Evolutionary conservation across 2,329 filamentous ascomycete genomes (phyloP).

Genomic region (Cryphonectria naterciae): DNA sequence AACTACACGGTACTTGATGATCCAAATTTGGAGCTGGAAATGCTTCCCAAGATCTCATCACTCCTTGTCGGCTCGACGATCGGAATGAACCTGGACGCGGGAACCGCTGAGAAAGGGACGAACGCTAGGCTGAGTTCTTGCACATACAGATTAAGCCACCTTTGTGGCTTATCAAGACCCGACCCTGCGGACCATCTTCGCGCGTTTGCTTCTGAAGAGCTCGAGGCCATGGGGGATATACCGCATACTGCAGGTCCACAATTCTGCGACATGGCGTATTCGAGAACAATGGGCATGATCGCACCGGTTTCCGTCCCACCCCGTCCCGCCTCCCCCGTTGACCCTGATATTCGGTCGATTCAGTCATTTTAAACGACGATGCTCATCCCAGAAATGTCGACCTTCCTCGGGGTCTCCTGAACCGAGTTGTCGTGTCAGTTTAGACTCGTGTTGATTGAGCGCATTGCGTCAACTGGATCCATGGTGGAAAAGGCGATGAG

Average conservation of each 20-base stretch:
- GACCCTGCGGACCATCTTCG: not conserved
- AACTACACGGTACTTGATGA: slow-evolving; percentile 3
- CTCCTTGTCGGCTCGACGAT: slow-evolving; percentile 6
- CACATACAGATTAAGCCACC: not conserved
- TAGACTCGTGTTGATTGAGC: not conserved
- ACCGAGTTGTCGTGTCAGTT: slow-evolving; percentile 5
- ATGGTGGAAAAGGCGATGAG: not conserved
- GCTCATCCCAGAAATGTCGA: not conserved
- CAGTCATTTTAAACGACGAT: slow-evolving; percentile 11
- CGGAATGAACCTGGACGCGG: slow-evolving; percentile 3
- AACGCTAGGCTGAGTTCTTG: slow-evolving; percentile 2
- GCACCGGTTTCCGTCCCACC: not conserved
- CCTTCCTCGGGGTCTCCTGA: not conserved
- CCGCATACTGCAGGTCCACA: not conserved
- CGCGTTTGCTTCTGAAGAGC: not conserved
- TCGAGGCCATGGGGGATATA: not conserved
- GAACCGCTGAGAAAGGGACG: not conserved
- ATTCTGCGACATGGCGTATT: not conserved
- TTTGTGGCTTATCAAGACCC: not conserved
- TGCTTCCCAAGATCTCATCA: slow-evolving; percentile 26
- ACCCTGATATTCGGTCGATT: not conserved
- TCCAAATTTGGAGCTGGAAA: slow-evolving; percentile 26
- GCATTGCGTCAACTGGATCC: not conserved
- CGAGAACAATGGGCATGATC: not conserved
- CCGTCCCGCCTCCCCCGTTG: not conserved